A percentile compares a stretch with the other conserved stretches of the same genome.
Evolutionary conservation across 2,329 filamentous ascomycete genomes (phyloP).

Genomic region (Aspergillus piperis): DNA sequence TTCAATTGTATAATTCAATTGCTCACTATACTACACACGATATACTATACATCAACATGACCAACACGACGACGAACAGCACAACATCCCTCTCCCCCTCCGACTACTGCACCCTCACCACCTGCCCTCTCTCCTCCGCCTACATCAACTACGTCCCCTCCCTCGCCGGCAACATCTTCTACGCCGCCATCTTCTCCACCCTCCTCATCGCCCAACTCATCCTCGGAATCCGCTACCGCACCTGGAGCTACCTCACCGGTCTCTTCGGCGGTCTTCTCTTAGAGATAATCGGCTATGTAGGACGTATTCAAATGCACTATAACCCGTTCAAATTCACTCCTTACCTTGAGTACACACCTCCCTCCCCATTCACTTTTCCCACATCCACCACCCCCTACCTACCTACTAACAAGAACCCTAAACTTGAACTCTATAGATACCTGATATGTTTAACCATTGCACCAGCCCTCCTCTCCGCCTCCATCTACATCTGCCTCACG

Average conservation of each 20-base stretch:
- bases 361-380: background rate
- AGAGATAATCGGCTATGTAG: constrained; percentile 63
- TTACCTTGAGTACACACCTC: constrained; percentile 46
- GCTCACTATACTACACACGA: too few species aligned
- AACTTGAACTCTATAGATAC: constrained; percentile 47
- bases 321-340: constrained; percentile 49
- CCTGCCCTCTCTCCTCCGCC: constrained; percentile 37
- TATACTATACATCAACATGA: background rate
- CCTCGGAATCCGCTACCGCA: constrained; percentile 49
- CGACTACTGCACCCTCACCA: constrained; percentile 38
- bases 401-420: background rate
- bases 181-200: constrained; percentile 54
- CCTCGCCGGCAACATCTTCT: constrained; percentile 55
- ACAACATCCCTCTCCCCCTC: background rate
- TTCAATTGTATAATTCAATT: too few species aligned
- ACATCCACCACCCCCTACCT: too few species aligned
- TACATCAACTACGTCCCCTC: constrained; percentile 59
- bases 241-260: constrained; percentile 54
- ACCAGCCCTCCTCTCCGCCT: constrained; percentile 65
- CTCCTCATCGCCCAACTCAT: constrained; percentile 45
- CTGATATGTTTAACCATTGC: constrained; percentile 64
- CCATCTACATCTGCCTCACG: constrained; percentile 59
- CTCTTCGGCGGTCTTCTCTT: constrained; percentile 56
- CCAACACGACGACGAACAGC: background rate
- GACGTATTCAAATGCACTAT: constrained; percentile 57